Percentiles rank a stretch among this genome's conserved stretches.
phyloP scores from a whole-genome alignment of 2,329 filamentous ascomycete genomes.

The Pyrenophora teres region DNA sequence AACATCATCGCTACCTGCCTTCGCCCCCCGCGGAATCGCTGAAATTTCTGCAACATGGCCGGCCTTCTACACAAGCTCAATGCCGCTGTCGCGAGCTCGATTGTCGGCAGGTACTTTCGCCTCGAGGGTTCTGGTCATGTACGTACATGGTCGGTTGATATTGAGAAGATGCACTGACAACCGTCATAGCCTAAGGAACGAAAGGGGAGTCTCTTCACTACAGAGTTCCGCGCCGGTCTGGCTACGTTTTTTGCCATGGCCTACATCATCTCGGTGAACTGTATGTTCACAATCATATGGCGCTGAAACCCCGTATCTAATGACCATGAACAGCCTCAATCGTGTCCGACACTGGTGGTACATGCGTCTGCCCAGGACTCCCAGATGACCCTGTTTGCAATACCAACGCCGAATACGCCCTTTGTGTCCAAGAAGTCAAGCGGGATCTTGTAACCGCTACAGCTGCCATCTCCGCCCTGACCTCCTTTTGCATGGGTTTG shows the following conservation, averaged over 20 bases:
- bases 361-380: slow-evolving; percentile 68
- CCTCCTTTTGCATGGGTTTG: slow-evolving; percentile 82
- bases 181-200: slow-evolving; percentile 58
- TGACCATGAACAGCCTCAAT: slow-evolving; percentile 56
- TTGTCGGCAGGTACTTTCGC: slow-evolving; percentile 61
- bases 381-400: slow-evolving; percentile 58
- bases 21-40: slow-evolving; percentile 3
- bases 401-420: slow-evolving; percentile 62
- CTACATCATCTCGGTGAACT: slow-evolving; percentile 69
- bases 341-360: slow-evolving; percentile 72
- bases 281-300: slow-evolving; percentile 42
- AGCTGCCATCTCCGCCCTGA: slow-evolving; percentile 77
- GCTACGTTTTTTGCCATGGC: slow-evolving; percentile 64
- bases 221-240: slow-evolving; percentile 80
- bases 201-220: slow-evolving; percentile 77
- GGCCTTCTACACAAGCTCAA: slow-evolving; percentile 44
- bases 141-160: slow-evolving; percentile 48
- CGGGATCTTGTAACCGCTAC: slow-evolving; percentile 84
- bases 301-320: slow-evolving; percentile 8
- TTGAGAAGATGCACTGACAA: slow-evolving; percentile 7
- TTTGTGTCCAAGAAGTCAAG: slow-evolving; percentile 68
- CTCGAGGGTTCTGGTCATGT: slow-evolving; percentile 84
- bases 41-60: slow-evolving; percentile 33
- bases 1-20: neutral
- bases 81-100: slow-evolving; percentile 38